Evolutionary conservation across 495 filamentous ascomycete species (phyloP).

Genomic region (Trypethelium eluteriae): DNA sequence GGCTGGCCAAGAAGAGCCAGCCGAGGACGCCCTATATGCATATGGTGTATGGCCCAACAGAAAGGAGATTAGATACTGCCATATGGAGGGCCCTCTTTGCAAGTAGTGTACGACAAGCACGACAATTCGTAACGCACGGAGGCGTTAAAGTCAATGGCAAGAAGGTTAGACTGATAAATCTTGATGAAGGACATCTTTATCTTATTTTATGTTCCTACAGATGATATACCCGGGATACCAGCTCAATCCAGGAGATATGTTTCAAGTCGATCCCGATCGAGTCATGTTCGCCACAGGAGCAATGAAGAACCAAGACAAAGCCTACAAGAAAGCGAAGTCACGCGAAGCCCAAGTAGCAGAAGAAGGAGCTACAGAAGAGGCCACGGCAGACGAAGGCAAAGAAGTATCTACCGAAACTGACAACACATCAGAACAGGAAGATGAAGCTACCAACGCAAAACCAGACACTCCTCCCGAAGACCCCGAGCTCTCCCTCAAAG

Average conservation of each 20-base stretch:
- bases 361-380: slow-evolving; percentile 18
- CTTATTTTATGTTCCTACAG: slow-evolving; percentile 39
- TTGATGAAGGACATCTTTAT: background rate
- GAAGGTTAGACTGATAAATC: slow-evolving; percentile 51
- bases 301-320: slow-evolving; percentile 44
- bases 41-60: slow-evolving; percentile 86
- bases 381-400: slow-evolving; percentile 31
- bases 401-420: slow-evolving; percentile 15
- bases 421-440: slow-evolving; percentile 12
- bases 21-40: slow-evolving; percentile 71
- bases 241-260: slow-evolving; percentile 95
- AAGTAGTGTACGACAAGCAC: slow-evolving; percentile 85
- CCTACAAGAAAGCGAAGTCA: slow-evolving; percentile 30
- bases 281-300: slow-evolving; percentile 82
- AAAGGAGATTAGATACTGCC: slow-evolving; percentile 83
- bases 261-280: slow-evolving; percentile 82
- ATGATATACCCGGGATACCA: slow-evolving; percentile 90
- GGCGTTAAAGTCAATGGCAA: slow-evolving; percentile 92
- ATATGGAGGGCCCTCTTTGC: slow-evolving; percentile 90
- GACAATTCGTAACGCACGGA: slow-evolving; percentile 89
- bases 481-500: slow-evolving; percentile 7
- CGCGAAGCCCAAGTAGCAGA: slow-evolving; percentile 13
- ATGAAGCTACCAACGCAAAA: background rate
- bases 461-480: background rate
- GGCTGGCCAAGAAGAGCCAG: slow-evolving; percentile 18